Conservation (phyloP, 768 basidiomycete genomes). For the Auriculariales sp. region DNA sequence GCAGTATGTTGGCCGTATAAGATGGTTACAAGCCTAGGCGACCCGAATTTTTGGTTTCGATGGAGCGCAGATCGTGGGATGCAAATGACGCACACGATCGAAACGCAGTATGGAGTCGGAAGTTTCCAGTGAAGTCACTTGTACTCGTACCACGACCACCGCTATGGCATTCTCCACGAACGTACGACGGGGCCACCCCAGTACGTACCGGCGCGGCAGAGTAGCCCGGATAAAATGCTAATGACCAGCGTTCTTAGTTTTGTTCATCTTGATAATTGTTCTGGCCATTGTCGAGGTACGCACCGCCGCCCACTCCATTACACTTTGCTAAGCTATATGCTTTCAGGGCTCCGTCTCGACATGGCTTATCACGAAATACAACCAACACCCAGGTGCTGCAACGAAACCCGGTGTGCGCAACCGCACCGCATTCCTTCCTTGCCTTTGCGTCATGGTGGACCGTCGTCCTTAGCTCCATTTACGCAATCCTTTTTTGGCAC, state of each 20-base stretch:
- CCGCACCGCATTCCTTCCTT: constrained; percentile 48
- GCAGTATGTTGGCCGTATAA: too few relatives aligned
- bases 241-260: constrained; percentile 19
- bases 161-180: constrained; percentile 24
- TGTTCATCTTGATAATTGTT: constrained; percentile 39
- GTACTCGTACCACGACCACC: neutral
- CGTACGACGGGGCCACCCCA: constrained; percentile 39
- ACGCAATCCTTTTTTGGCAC: constrained; percentile 39
- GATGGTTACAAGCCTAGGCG: too few relatives aligned
- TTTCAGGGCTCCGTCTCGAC: constrained; percentile 52
- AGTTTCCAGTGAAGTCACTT: constrained; percentile 43
- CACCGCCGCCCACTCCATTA: neutral
- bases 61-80: too few relatives aligned
- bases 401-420: constrained; percentile 33
- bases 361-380: constrained; percentile 53
- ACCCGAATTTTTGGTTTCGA: too few relatives aligned
- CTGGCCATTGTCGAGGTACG: constrained; percentile 53
- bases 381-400: constrained; percentile 28
- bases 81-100: too few relatives aligned
- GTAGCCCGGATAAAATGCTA: neutral
- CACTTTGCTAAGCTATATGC: neutral
- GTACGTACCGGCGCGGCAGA: constrained; percentile 19
- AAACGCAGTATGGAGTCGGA: too few relatives aligned
- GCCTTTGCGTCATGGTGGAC: constrained; percentile 69
- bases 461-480: constrained; percentile 34